Conservation (phyloP, 768 basidiomycete species). For the Leccinum imitatum region DNA sequence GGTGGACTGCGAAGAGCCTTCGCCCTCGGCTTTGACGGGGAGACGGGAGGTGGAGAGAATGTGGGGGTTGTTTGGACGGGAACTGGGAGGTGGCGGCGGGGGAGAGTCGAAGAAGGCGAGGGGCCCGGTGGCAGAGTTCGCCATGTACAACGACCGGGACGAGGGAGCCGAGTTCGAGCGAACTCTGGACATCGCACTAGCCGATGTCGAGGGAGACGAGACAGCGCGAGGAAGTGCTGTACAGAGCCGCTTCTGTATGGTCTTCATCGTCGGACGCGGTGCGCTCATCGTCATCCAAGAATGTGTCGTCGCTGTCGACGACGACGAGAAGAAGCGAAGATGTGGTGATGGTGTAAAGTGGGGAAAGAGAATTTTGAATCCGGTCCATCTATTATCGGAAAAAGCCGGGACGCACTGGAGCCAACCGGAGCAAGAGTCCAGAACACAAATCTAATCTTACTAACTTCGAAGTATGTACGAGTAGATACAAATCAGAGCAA, state of each 20-base stretch:
- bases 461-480: neutral
- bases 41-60: constrained; percentile 42
- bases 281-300: constrained; percentile 30
- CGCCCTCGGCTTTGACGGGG: constrained; percentile 46
- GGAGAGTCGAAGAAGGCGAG: constrained; percentile 43
- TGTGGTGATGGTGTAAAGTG: neutral
- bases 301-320: constrained; percentile 15
- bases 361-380: neutral
- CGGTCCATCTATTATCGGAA: constrained; percentile 11
- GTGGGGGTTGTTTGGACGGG: constrained; percentile 41
- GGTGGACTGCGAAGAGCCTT: constrained; percentile 38
- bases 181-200: constrained; percentile 36
- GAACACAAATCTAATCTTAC: neutral
- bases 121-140: constrained; percentile 29
- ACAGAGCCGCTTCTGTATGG: constrained; percentile 52
- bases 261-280: constrained; percentile 45
- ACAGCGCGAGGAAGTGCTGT: constrained; percentile 41
- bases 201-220: constrained; percentile 27
- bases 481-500: constrained; percentile 20
- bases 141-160: constrained; percentile 44
- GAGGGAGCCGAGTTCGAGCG: constrained; percentile 45
- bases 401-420: constrained; percentile 15
- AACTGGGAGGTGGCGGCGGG: constrained; percentile 39
- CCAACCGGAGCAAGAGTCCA: neutral
- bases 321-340: constrained; percentile 4